Base-by-base conservation (phyloP, 345 rosid species). In the Hibiscus mutabilis region DNA sequence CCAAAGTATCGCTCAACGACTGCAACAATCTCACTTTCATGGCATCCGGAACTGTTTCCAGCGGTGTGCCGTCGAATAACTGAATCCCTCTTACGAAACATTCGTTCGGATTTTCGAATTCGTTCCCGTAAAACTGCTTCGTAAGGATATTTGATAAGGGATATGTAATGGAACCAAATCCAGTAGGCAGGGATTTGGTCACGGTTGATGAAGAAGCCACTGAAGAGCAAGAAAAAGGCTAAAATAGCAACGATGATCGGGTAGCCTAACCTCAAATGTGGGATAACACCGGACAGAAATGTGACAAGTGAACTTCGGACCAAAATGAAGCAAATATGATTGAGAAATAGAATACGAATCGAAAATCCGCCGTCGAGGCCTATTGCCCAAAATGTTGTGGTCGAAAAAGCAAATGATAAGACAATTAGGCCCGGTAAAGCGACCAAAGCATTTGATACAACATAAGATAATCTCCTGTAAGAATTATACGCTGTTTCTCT, bases 101-200 rank as follows among this genome's bases (percentile, higher is more conserved):
- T 77, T 88, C 86, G 3, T 67, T 44, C 0, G 89, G 85, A 73
- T 95, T 60, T 8, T 82, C 77, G 75, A 92, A 95, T 61, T 95
- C 99, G 69, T 90, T 92, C n/a, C 8, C 81, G 93, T 51, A 95
- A 60, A 7, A 95, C 99, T 0, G 85, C 99, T 53, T 92, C 99
- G 24, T 84, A 95, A 0, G 99, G 98, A 78, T 95, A 95, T 47
- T 95, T 95, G 21, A 95, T 92, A 0, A 95, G 79, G 0, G 99
- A 95, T 71, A 95, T 14, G 85, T 95, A 95, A 71, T 95, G 99
- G 76, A 95, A 95, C 99, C 99, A 95, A 19, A 95, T 86, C 99
- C 99, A 95, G 44, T 90, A 95, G 4, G 79, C 49, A 0, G 97
- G 99, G 60, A 95, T 95, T 10, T 97, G 81, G 44, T 90, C 91